A percentile compares a stretch with the other conserved stretches of the same genome.
Conservation (phyloP, 805 yeast species). For the Candida golubevii region DNA sequence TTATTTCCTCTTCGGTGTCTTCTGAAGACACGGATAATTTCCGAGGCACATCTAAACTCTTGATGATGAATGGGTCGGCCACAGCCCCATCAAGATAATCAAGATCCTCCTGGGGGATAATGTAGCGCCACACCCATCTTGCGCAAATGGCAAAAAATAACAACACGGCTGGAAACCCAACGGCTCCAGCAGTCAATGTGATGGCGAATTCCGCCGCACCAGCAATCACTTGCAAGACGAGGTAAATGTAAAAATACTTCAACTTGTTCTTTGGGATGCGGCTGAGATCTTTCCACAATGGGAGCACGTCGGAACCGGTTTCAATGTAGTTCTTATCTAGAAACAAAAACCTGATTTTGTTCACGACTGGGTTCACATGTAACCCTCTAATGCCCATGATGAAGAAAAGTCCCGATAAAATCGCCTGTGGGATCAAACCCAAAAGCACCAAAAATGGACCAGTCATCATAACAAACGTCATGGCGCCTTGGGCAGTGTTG, state of each 20-base stretch:
- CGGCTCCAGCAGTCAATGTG: constrained; percentile 83
- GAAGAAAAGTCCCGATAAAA: constrained; percentile 86
- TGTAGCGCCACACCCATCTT: constrained; percentile 51
- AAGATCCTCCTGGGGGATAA: constrained; percentile 62
- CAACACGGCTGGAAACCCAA: constrained; percentile 88
- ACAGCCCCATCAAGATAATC: constrained; percentile 61
- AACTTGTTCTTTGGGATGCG: constrained; percentile 21
- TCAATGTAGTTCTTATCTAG: constrained; percentile 47
- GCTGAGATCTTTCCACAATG: constrained; percentile 28
- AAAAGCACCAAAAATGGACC: constrained; percentile 79
- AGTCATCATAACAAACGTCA: constrained; percentile 84
- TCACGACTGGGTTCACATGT: constrained; percentile 59
- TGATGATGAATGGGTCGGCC: constrained; percentile 52
- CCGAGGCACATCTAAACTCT: constrained; percentile 31
- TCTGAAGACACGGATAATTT: constrained; percentile 4
- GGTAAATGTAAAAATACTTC: constrained; percentile 53
- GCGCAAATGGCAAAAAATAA: constrained; percentile 66
- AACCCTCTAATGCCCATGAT: constrained; percentile 87
- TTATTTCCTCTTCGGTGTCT: background rate
- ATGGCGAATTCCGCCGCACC: constrained; percentile 80
- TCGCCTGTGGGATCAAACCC: constrained; percentile 87
- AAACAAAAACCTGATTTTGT: constrained; percentile 57
- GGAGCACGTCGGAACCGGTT: constrained; percentile 35
- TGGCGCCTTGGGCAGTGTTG: constrained; percentile 77
- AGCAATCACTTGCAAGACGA: constrained; percentile 58